A percentile compares a stretch with the other conserved stretches of the same genome.
Conservation (phyloP, 805 yeast species). For the Myxozyma nipponensis region DNA sequence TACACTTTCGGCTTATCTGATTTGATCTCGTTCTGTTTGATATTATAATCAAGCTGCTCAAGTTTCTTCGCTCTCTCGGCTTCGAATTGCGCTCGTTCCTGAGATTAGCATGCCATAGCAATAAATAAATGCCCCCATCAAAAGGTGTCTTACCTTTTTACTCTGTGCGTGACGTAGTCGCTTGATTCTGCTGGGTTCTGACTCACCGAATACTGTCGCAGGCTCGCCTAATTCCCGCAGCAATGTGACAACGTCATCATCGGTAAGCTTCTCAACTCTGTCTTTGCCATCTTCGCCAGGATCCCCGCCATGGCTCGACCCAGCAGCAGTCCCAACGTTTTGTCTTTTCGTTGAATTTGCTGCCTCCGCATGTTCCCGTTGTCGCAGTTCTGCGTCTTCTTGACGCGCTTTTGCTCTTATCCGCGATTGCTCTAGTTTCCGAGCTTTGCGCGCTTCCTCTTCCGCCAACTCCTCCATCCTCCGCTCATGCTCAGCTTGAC, state of each 20-base stretch:
- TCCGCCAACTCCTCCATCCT: slow-evolving; percentile 36
- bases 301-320: too few species aligned
- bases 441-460: slow-evolving; percentile 24
- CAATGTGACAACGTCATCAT: slow-evolving; percentile 33
- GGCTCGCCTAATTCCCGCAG: slow-evolving; percentile 33
- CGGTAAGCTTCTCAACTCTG: slow-evolving; percentile 19
- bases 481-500: slow-evolving; percentile 26
- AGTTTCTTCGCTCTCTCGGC: too few species aligned
- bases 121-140: neutral
- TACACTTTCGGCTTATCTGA: slow-evolving; percentile 36
- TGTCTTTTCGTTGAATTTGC: neutral
- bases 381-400: slow-evolving; percentile 28
- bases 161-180: slow-evolving; percentile 27
- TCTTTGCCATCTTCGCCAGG: neutral
- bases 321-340: neutral
- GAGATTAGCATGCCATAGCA: too few species aligned
- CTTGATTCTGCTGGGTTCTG: slow-evolving; percentile 20
- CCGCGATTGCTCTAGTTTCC: slow-evolving; percentile 20
- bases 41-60: slow-evolving; percentile 32
- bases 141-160: slow-evolving; percentile 21
- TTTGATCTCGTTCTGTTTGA: slow-evolving; percentile 38
- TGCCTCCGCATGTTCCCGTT: slow-evolving; percentile 3
- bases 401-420: slow-evolving; percentile 28
- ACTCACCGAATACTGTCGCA: slow-evolving; percentile 29
- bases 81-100: slow-evolving; percentile 26